Conservation (phyloP, 441 rosid species). For the Brassica hybrid region DNA sequence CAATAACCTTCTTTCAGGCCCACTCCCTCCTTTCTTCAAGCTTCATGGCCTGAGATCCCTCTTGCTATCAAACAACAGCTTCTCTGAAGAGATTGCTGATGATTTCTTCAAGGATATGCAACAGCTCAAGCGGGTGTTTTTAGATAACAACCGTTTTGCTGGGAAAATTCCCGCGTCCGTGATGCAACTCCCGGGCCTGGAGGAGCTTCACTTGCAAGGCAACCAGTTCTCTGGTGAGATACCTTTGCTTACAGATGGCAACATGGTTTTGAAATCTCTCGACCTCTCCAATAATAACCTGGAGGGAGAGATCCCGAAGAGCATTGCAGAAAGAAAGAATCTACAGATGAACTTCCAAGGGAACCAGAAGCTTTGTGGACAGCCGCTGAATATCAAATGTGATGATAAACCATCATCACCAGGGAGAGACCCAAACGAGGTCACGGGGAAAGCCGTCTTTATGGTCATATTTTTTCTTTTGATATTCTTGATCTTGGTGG, state of each 20-base stretch:
- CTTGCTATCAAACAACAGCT: no score
- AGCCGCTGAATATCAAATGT: slow-evolving; percentile 39
- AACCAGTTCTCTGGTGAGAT: neutral
- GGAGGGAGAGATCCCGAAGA: slow-evolving; percentile 57
- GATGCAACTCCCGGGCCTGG: neutral
- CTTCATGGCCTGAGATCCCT: no score
- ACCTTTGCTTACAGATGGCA: neutral
- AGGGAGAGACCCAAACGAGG: neutral
- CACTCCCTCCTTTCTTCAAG: no score
- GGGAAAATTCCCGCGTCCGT: neutral
- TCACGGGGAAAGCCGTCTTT: slow-evolving; percentile 35
- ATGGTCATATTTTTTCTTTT: slow-evolving; percentile 38
- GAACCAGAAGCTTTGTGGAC: slow-evolving; percentile 69
- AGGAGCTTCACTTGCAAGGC: slow-evolving; percentile 1
- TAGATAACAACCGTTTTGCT: neutral
- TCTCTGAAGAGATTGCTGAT: no score
- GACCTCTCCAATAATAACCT: neutral
- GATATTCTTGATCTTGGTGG: neutral
- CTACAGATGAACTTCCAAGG: slow-evolving; percentile 49
- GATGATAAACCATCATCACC: neutral
- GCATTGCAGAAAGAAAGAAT: slow-evolving; percentile 42
- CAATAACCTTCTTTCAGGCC: neutral
- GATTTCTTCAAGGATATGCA: no score
- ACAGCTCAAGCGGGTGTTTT: neutral
- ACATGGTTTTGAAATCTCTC: neutral